phyloP scores from a whole-genome alignment of 495 filamentous ascomycete species.

The Tuber borchii region DNA sequence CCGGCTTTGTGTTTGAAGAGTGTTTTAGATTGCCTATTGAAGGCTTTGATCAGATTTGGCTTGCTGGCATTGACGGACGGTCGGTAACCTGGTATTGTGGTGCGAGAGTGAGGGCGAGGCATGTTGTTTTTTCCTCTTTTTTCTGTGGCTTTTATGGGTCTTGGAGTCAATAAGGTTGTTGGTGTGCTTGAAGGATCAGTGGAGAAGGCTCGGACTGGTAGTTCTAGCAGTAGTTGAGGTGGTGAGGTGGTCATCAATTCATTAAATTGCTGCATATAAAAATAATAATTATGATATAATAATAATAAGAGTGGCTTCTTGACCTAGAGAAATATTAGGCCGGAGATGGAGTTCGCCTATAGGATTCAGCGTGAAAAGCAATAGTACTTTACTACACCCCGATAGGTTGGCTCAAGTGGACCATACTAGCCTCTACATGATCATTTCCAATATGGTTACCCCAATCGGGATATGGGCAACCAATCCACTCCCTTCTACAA shows the following conservation, averaged over 20 bases:
- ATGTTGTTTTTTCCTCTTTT: not conserved
- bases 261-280: not conserved
- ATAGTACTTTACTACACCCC: not conserved
- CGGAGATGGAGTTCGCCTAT: not conserved
- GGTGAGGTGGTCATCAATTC: not conserved
- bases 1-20: not conserved
- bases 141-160: not conserved
- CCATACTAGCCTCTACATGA: not conserved
- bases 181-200: not conserved
- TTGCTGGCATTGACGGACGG: not conserved
- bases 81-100: not conserved
- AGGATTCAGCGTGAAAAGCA: not conserved
- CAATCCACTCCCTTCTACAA: not conserved
- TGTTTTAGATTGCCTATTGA: not conserved
- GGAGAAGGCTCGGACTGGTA: not conserved
- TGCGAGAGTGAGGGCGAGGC: not conserved
- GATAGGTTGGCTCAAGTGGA: not conserved
- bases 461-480: not conserved
- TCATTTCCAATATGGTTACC: not conserved
- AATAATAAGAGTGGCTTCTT: not conserved
- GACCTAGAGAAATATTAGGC: not conserved
- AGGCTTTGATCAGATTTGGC: not conserved
- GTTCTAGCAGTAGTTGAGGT: not conserved
- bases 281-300: no score
- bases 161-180: not conserved